Evolutionary conservation across 2,329 filamentous ascomycete genomes (phyloP).

Genomic region (Colletotrichum aenigma): DNA sequence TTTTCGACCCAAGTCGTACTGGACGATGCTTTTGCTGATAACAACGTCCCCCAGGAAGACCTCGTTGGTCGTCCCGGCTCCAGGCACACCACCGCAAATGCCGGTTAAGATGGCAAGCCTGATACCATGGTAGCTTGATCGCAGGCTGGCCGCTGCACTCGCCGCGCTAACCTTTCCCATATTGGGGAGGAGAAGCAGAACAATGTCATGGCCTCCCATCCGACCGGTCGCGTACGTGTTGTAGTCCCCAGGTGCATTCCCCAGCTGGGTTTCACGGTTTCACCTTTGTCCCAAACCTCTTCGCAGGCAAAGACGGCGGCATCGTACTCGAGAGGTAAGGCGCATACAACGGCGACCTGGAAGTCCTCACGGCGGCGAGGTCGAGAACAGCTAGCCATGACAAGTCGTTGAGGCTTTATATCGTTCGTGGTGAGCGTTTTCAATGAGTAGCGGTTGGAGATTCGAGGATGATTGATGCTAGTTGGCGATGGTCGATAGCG

Average conservation of each 20-base stretch:
- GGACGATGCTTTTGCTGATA: slow-evolving; percentile 30
- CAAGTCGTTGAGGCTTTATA: not conserved
- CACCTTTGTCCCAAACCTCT: slow-evolving; percentile 28
- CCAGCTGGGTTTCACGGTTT: slow-evolving; percentile 24
- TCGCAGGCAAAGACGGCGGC: slow-evolving; percentile 28
- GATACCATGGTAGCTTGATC: slow-evolving; percentile 35
- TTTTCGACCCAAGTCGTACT: slow-evolving; percentile 30
- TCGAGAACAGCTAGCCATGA: not conserved
- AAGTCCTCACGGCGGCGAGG: slow-evolving; percentile 5
- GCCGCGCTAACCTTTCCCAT: slow-evolving; percentile 34
- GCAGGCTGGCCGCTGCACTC: slow-evolving; percentile 27
- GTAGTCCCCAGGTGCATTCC: slow-evolving; percentile 25
- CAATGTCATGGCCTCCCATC: slow-evolving; percentile 26
- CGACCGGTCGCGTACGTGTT: slow-evolving; percentile 33
- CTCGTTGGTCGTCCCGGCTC: not conserved
- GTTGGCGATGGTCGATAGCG: not conserved
- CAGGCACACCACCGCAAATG: slow-evolving; percentile 28
- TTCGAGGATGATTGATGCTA: not conserved
- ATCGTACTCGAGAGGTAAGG: slow-evolving; percentile 26
- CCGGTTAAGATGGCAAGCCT: slow-evolving; percentile 33
- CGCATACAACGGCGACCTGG: slow-evolving; percentile 31
- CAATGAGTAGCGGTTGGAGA: not conserved
- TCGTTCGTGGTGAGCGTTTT: not conserved
- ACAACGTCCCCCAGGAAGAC: slow-evolving; percentile 37
- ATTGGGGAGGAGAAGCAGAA: slow-evolving; percentile 29